Percentiles rank a stretch among this genome's conserved stretches.
Conservation (phyloP, 768 basidiomycete species). For the Leccinum disarticulatum region DNA sequence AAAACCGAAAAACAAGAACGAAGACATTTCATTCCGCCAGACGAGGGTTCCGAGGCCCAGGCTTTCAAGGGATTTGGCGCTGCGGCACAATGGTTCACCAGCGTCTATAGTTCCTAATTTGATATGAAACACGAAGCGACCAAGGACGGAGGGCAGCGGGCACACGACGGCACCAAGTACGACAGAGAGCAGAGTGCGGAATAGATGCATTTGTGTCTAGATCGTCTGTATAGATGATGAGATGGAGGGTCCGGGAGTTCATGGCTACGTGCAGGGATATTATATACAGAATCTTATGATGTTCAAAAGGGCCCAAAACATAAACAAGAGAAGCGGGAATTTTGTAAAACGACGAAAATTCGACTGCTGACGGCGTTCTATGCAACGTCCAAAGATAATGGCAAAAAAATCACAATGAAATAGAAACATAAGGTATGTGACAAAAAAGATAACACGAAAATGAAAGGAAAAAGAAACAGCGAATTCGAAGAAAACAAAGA, state of each 20-base stretch:
- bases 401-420: not conserved
- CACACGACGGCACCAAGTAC: not conserved
- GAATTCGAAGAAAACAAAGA: not conserved
- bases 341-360: conserved; percentile 9
- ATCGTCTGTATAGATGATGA: not conserved
- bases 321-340: not conserved
- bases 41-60: not conserved
- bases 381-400: not conserved
- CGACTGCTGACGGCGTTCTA: conserved; percentile 2
- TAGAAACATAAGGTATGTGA: conserved; percentile 12
- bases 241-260: conserved; percentile 3
- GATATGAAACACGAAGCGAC: not conserved
- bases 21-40: not conserved
- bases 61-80: too few species aligned
- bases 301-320: conserved; percentile 11
- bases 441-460: not conserved
- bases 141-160: not conserved
- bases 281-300: conserved; percentile 19
- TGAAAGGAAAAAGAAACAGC: not conserved
- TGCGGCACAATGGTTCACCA: too few species aligned
- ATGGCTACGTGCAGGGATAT: conserved; percentile 9
- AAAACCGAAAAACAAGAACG: not conserved
- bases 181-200: not conserved
- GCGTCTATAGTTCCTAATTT: not conserved
- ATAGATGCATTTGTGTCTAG: conserved; percentile 17